A percentile compares a stretch with the other conserved stretches of the same genome.
These are phyloP conservation scores for Pisolithus orientalis DNA, from an alignment of 768 basidiomycete species.

Conservation along the genomic window DNA sequence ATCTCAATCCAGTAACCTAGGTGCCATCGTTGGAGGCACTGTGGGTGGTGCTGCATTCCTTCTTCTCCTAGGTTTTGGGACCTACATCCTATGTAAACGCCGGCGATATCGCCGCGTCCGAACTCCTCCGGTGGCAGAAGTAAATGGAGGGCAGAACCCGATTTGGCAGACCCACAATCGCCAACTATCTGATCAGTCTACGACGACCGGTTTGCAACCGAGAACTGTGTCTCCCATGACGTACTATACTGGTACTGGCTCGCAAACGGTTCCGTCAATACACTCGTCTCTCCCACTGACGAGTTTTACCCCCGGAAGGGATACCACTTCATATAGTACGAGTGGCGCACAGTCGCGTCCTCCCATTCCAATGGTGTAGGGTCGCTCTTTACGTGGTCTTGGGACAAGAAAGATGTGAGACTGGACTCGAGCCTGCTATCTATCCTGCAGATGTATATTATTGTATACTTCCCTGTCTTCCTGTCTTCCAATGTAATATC, in stretches of 20 bases:
- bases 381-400: too few relatives aligned
- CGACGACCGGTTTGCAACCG: not conserved
- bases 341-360: too few relatives aligned
- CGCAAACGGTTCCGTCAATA: too few relatives aligned
- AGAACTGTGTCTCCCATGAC: not conserved
- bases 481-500: too few relatives aligned
- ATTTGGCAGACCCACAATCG: not conserved
- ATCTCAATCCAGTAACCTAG: not conserved
- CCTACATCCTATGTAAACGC: constrained; percentile 1
- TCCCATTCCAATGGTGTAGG: too few relatives aligned
- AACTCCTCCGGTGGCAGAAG: not conserved
- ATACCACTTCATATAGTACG: too few relatives aligned
- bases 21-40: constrained; percentile 1
- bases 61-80: constrained; percentile 1
- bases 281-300: too few relatives aligned
- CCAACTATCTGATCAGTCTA: not conserved
- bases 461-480: too few relatives aligned
- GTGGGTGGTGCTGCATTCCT: not conserved
- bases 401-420: too few relatives aligned
- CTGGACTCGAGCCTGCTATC: too few relatives aligned
- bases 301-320: too few relatives aligned
- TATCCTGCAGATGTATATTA: too few relatives aligned
- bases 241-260: not conserved
- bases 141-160: not conserved
- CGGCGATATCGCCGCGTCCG: not conserved